phyloP scores from a whole-genome alignment of 306 rosid genomes.

The Notholithocarpus densiflorus region DNA sequence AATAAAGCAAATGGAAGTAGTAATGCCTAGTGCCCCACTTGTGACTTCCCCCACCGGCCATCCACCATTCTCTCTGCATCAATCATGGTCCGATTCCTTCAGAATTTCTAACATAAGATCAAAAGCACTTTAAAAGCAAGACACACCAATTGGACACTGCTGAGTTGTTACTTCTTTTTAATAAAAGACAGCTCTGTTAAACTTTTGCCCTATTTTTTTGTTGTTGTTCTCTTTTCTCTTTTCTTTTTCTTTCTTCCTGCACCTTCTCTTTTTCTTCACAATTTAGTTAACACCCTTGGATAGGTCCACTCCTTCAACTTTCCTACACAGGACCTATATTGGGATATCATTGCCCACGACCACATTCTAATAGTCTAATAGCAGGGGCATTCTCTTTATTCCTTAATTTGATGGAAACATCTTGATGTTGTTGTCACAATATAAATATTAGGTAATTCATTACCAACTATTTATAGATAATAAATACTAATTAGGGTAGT shows the following conservation, averaged over 20 bases:
- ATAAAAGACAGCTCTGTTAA: neutral
- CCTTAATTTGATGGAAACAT: slow-evolving; percentile 2
- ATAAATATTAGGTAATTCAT: neutral
- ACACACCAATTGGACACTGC: neutral
- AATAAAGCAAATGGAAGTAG: neutral
- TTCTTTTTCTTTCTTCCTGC: neutral
- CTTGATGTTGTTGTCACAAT: slow-evolving; percentile 4
- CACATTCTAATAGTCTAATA: neutral
- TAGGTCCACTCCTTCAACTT: neutral
- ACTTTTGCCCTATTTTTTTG: slow-evolving; percentile 7
- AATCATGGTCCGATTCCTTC: slow-evolving; percentile 4
- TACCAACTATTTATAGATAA: neutral
- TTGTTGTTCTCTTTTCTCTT: neutral
- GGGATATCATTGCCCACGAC: neutral
- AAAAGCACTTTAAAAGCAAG: slow-evolving; percentile 4
- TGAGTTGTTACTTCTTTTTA: slow-evolving; percentile 12
- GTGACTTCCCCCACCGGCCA: neutral
- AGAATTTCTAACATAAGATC: slow-evolving; percentile 11
- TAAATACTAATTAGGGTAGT: neutral
- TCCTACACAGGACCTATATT: neutral
- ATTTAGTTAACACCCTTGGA: neutral
- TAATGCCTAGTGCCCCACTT: neutral
- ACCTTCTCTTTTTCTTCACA: neutral
- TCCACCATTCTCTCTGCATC: neutral
- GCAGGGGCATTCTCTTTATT: neutral